A percentile compares a stretch with the other conserved stretches of the same genome.
Evolutionary conservation across 495 filamentous ascomycete species (phyloP).

Genomic region (Copromyces sp.): DNA sequence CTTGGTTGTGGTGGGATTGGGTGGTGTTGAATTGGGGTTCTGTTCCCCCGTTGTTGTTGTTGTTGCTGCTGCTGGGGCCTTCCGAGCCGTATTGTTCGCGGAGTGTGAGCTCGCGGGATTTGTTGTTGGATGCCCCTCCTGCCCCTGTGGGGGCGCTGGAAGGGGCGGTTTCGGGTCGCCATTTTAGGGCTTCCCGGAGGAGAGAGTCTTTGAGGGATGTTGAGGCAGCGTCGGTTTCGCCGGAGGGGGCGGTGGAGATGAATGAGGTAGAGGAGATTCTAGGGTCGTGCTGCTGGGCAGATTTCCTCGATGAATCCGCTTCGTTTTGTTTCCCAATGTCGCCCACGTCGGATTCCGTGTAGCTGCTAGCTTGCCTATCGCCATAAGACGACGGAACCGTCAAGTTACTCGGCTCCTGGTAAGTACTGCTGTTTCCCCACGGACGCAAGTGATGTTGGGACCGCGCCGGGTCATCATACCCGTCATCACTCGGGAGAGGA

Average conservation of each 20-base stretch:
- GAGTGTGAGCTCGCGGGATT: background rate
- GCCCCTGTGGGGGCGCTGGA: background rate
- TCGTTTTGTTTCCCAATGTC: background rate
- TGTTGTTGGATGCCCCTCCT: background rate
- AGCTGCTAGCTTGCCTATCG: background rate
- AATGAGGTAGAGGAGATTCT: background rate
- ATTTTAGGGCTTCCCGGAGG: background rate
- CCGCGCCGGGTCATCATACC: constrained; percentile 13
- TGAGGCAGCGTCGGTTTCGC: background rate
- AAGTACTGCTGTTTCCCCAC: constrained; percentile 10
- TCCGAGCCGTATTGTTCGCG: background rate
- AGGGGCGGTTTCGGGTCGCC: background rate
- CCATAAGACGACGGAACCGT: background rate
- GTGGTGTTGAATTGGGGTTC: background rate
- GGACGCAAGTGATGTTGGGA: constrained; percentile 11
- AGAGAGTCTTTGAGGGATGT: background rate
- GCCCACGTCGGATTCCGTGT: background rate
- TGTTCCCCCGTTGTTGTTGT: background rate
- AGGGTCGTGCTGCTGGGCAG: background rate
- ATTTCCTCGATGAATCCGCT: background rate
- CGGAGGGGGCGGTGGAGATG: background rate
- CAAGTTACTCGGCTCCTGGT: background rate
- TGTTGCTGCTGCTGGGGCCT: background rate
- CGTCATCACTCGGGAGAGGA: constrained; percentile 30
- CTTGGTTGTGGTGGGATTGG: background rate